These are phyloP conservation scores for Euphorbia schlechtendalii DNA, from an alignment of 441 rosid species.

Conservation along the genomic window DNA sequence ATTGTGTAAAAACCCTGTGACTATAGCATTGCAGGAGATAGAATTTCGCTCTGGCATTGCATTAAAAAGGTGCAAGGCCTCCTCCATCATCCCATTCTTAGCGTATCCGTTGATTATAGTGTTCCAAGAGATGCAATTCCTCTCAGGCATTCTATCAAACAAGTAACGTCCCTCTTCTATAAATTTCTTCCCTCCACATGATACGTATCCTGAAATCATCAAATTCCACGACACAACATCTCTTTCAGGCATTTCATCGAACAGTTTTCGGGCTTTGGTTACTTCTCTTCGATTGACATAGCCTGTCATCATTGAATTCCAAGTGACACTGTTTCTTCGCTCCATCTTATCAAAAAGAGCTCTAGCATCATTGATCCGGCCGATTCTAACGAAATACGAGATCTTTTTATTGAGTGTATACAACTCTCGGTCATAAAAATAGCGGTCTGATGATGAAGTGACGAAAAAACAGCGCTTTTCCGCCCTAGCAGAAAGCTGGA, in stretches of 20 bases:
- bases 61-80: constrained; percentile 40
- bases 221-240: constrained; percentile 56
- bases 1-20: constrained; percentile 43
- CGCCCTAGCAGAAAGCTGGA: not conserved
- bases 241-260: constrained; percentile 56
- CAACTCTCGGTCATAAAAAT: constrained; percentile 20
- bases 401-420: constrained; percentile 36
- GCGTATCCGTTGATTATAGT: constrained; percentile 68
- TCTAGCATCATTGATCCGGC: constrained; percentile 44
- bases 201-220: constrained; percentile 55
- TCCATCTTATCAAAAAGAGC: constrained; percentile 34
- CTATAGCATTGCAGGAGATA: constrained; percentile 53
- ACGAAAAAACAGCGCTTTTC: not conserved
- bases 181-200: constrained; percentile 39
- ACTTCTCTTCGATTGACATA: constrained; percentile 47
- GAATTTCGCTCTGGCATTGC: constrained; percentile 42
- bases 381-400: constrained; percentile 34
- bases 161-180: constrained; percentile 43
- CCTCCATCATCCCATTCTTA: constrained; percentile 39
- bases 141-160: constrained; percentile 51
- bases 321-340: constrained; percentile 37
- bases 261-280: constrained; percentile 44
- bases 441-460: constrained; percentile 9
- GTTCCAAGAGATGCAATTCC: constrained; percentile 61
- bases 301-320: constrained; percentile 62